These are phyloP conservation scores for Cladosporium sp. DNA, from an alignment of 2,329 filamentous ascomycete species.

Conservation along the genomic window DNA sequence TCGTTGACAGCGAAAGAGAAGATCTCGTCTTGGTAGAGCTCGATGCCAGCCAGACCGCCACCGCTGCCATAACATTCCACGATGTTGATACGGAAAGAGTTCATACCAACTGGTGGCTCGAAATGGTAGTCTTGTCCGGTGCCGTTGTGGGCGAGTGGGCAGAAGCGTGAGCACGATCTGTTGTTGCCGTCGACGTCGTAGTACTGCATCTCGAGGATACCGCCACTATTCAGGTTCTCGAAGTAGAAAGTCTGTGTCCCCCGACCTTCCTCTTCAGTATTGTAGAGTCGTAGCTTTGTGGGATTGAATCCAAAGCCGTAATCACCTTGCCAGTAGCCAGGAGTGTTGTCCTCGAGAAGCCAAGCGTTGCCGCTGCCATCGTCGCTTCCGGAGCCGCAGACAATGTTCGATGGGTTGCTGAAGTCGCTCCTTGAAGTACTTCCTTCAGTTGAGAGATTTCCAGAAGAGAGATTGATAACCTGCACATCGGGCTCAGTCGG, in stretches of 20 bases:
- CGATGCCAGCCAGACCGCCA: constrained; percentile 78
- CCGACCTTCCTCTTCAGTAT: constrained; percentile 77
- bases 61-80: constrained; percentile 82
- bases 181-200: constrained; percentile 68
- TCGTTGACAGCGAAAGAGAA: constrained; percentile 72
- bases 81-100: constrained; percentile 78
- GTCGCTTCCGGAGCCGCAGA: constrained; percentile 69
- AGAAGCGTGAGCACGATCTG: constrained; percentile 71
- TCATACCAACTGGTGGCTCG: constrained; percentile 84
- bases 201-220: constrained; percentile 96
- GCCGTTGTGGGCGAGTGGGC: constrained; percentile 70
- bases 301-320: constrained; percentile 84
- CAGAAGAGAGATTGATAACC: constrained; percentile 77
- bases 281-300: constrained; percentile 81
- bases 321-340: constrained; percentile 78
- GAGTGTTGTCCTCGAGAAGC: constrained; percentile 69
- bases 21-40: constrained; percentile 73
- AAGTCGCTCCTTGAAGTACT: constrained; percentile 62
- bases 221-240: constrained; percentile 77
- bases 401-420: constrained; percentile 71
- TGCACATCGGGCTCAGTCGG: constrained; percentile 67
- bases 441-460: constrained; percentile 64
- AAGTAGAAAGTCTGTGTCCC: constrained; percentile 84
- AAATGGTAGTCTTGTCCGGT: constrained; percentile 88
- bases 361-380: constrained; percentile 74